Percentiles rank a stretch among this genome's conserved stretches.
Conservation (phyloP, 1,284 basidiomycete species). For the Bondarzewia mesenterica region DNA sequence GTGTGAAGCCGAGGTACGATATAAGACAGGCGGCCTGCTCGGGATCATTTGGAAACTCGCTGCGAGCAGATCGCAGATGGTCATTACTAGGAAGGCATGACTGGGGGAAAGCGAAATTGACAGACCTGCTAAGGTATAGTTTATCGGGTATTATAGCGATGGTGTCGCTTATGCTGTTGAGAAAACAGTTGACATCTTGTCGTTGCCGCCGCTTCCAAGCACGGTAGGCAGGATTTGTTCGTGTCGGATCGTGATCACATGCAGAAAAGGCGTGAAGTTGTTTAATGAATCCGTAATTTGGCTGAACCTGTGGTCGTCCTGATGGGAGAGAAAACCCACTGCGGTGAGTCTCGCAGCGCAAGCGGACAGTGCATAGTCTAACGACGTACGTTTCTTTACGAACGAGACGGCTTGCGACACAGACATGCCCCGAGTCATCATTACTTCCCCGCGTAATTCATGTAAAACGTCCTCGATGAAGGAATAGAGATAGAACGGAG, state of each 20-base stretch:
- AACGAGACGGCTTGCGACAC: constrained; percentile 36
- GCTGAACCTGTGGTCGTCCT: constrained; percentile 48
- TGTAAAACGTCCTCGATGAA: not conserved
- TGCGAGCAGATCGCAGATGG: constrained; percentile 2
- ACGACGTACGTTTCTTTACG: constrained; percentile 38
- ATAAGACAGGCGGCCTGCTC: constrained; percentile 43
- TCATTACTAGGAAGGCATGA: not conserved
- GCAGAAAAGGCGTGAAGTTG: constrained; percentile 48
- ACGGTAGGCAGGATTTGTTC: constrained; percentile 35
- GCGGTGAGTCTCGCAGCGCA: constrained; percentile 4
- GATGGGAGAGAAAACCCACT: not conserved
- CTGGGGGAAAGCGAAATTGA: not conserved
- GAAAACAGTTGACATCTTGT: constrained; percentile 41
- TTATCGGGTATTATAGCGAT: constrained; percentile 36
- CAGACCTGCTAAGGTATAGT: constrained; percentile 43
- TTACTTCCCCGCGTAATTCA: constrained; percentile 30
- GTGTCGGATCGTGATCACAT: constrained; percentile 37
- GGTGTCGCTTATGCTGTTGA: constrained; percentile 43
- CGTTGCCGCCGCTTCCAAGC: constrained; percentile 47
- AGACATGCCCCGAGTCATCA: constrained; percentile 38
- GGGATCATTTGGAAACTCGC: constrained; percentile 42
- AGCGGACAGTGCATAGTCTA: constrained; percentile 3
- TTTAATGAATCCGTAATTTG: constrained; percentile 57
- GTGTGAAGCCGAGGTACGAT: constrained; percentile 39
- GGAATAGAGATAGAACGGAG: not conserved